phyloP scores from a whole-genome alignment of 139 green algal genomes.

The Pseudopediastrum boryanum region DNA sequence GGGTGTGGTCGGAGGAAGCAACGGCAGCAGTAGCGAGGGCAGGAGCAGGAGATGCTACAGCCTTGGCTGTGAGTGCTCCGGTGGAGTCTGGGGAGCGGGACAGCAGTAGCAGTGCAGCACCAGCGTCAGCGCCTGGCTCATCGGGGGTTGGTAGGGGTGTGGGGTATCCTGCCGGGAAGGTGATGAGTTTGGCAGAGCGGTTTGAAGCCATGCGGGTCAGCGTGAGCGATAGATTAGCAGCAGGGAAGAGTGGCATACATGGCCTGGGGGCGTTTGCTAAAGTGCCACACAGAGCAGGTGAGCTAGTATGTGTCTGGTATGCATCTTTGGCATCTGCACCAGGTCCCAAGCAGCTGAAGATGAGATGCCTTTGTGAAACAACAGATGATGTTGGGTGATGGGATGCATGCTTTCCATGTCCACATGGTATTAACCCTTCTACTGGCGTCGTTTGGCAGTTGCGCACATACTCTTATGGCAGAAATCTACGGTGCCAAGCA shows the following conservation, averaged over 20 bases:
- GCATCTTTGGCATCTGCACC: too few relatives aligned
- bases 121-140: background rate
- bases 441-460: too few relatives aligned
- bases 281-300: conserved; percentile 55
- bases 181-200: conserved; percentile 39
- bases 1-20: background rate
- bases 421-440: too few relatives aligned
- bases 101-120: background rate
- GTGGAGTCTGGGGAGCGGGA: too few relatives aligned
- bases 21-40: background rate
- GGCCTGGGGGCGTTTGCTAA: conserved; percentile 82
- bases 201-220: conserved; percentile 54
- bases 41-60: background rate
- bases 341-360: too few relatives aligned
- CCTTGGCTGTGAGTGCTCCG: background rate
- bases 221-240: conserved; percentile 44
- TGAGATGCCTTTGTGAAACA: too few relatives aligned
- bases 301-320: background rate
- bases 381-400: too few relatives aligned
- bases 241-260: conserved; percentile 85
- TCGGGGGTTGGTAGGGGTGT: background rate
- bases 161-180: background rate
- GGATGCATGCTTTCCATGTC: too few relatives aligned
- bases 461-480: too few relatives aligned
- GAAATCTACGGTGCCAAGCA: too few relatives aligned